Base-by-base conservation (phyloP, 179 eudicot species). In the Monotropa hypopitys region DNA sequence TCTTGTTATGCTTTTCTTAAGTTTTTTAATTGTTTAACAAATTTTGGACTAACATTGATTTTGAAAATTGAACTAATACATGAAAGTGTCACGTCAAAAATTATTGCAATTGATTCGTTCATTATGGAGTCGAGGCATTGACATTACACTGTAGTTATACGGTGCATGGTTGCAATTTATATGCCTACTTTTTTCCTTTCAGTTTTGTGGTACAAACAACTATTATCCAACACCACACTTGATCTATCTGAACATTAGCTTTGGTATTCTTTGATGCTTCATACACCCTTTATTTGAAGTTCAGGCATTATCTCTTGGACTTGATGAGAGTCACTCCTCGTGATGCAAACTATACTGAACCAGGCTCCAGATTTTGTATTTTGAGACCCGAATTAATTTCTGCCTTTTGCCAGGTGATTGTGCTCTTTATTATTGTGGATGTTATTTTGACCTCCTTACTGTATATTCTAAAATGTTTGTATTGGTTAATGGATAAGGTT, bases 281-380 rank as follows among this genome's bases (percentile, higher is more conserved):
- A 12, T 75, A 30, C 47, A 50, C 42, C 42, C 70, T 32, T 23
- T 8, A 61, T 40, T 12, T 81, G 30, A 79, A 76, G 72, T 66
- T 74, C 83, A 96, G 99, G 94, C 99, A 91, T 81, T 96, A 96
- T 84, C 99, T 96, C 72, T 84, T 96, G 96, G 99, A 96, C 76
- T 78, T 96, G 87, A 93, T 96, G 99, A 88, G 99, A 82, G 99
- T 91, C 80, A 96, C 99, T 73, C 99, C 99, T 75, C 98, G 99
- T 89, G 99, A 96, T 87, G 98, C 99, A 78, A 96, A 96, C 84
- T 96, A 86, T 78, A 90, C 86, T 72, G 98, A 98, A 46, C 84
- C 90, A 26, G 92, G 89, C 23, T 90, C 97, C 79, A 92, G 97
- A 82, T 96, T 96, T 80, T 96, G 99, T 80, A 90, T 93, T 73